Evolutionary conservation across 768 basidiomycete species (phyloP).

Genomic region (Albatrellus ellisii): DNA sequence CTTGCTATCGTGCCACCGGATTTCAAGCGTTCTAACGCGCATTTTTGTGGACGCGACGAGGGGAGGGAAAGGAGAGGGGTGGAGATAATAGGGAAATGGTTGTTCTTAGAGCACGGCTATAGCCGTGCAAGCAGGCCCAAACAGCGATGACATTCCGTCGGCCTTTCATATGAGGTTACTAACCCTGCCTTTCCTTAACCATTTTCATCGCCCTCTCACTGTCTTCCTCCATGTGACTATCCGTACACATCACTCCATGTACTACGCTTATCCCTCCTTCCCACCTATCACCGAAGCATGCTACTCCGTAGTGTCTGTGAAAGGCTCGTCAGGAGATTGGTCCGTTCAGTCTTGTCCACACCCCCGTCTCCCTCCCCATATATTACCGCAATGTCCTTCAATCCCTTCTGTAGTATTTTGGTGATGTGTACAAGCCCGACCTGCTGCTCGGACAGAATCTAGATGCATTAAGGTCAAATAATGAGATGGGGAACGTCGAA

Average conservation of each 20-base stretch:
- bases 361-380: constrained; percentile 10
- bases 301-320: constrained; percentile 3
- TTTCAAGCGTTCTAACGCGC: constrained; percentile 86
- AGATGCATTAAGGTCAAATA: constrained; percentile 2
- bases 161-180: not conserved
- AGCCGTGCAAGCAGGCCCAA: not conserved
- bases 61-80: not conserved
- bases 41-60: constrained; percentile 27
- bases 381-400: constrained; percentile 19
- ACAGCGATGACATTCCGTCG: not conserved
- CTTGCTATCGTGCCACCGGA: constrained; percentile 92
- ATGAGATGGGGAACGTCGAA: no score
- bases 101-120: not conserved
- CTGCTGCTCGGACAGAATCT: constrained; percentile 73
- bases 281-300: not conserved
- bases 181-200: not conserved
- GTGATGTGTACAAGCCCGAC: constrained; percentile 71
- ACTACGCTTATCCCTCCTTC: not conserved
- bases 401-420: constrained; percentile 56
- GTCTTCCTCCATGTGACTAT: not conserved
- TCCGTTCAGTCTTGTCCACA: not conserved
- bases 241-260: not conserved
- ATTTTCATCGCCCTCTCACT: not conserved
- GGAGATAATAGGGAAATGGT: not conserved
- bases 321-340: constrained; percentile 6